A percentile compares a stretch with the other conserved stretches of the same genome.
These are phyloP conservation scores for Schizochytrium sp. DNA, from an alignment of 108 stramenopile species.

Conservation along the genomic window DNA sequence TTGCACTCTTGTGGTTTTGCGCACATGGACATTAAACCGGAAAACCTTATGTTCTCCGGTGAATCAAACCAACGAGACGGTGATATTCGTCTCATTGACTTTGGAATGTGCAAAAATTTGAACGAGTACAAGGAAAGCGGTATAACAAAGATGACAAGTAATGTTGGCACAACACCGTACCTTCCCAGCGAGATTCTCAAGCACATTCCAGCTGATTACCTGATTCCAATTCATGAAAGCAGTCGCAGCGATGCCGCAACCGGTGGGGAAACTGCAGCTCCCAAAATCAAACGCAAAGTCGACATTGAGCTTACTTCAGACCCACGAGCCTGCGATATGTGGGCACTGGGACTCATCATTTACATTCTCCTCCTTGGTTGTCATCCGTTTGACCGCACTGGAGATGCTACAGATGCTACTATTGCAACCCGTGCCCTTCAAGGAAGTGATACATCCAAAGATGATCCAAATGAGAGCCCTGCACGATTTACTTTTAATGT, in stretches of 20 bases:
- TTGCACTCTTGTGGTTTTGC: conserved; percentile 25
- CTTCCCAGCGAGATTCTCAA: not conserved
- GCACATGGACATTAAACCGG: conserved; percentile 49
- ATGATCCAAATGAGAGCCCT: not conserved
- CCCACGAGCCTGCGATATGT: conserved; percentile 86
- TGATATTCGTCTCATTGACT: conserved; percentile 51
- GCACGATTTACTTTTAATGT: conserved; percentile 32
- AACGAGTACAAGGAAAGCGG: not conserved
- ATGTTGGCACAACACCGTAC: conserved; percentile 47
- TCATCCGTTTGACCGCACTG: conserved; percentile 55
- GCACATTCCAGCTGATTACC: not conserved
- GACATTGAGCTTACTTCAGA: conserved; percentile 63
- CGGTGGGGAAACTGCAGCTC: not conserved
- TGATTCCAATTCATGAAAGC: not conserved
- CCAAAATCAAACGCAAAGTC: not conserved
- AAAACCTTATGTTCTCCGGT: conserved; percentile 10
- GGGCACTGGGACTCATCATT: conserved; percentile 91
- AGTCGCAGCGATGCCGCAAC: not conserved
- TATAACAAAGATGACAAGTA: conserved; percentile 19
- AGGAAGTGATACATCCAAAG: not conserved
- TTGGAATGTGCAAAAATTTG: conserved; percentile 37
- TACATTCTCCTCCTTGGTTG: conserved; percentile 82
- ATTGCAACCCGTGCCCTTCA: conserved; percentile 35
- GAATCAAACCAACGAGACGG: not conserved
- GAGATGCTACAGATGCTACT: not conserved